Percentiles rank a stretch among this genome's conserved stretches.
Conservation (phyloP, 2,329 filamentous ascomycete genomes). For the Colletotrichum caudatum region DNA sequence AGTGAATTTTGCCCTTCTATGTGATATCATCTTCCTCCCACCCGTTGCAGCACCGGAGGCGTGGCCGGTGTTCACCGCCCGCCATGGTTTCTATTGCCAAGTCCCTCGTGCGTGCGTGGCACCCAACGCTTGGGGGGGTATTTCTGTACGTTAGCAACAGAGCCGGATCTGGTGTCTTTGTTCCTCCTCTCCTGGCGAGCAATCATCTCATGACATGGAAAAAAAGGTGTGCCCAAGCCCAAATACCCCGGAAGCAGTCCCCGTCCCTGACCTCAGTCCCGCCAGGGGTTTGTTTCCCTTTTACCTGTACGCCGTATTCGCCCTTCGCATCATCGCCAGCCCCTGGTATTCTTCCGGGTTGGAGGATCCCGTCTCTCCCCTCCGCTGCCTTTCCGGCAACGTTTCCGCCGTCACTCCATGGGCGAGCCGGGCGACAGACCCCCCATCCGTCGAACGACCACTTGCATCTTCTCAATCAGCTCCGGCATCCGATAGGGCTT, state of each 20-base stretch:
- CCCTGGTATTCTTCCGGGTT: slow-evolving; percentile 22
- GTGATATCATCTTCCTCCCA: neutral
- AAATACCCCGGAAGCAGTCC: slow-evolving; percentile 22
- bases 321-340: slow-evolving; percentile 28
- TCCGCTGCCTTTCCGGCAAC: neutral
- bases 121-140: slow-evolving; percentile 14
- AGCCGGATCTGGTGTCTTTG: slow-evolving; percentile 26
- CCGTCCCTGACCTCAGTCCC: slow-evolving; percentile 32
- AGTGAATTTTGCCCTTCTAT: neutral
- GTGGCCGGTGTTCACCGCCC: neutral
- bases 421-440: slow-evolving; percentile 32
- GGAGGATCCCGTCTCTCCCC: slow-evolving; percentile 1
- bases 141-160: slow-evolving; percentile 12
- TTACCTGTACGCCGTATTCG: slow-evolving; percentile 32
- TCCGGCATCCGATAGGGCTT: slow-evolving; percentile 77
- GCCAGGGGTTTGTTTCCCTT: slow-evolving; percentile 30
- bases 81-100: slow-evolving; percentile 17
- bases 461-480: slow-evolving; percentile 69
- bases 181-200: slow-evolving; percentile 5
- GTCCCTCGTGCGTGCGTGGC: slow-evolving; percentile 17
- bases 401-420: slow-evolving; percentile 4
- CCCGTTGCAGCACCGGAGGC: neutral
- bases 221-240: slow-evolving; percentile 12
- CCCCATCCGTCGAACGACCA: slow-evolving; percentile 55
- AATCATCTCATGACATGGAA: slow-evolving; percentile 19